Evolutionary conservation across 768 basidiomycete species (phyloP).

Genomic region (Leccinum uliginosum): DNA sequence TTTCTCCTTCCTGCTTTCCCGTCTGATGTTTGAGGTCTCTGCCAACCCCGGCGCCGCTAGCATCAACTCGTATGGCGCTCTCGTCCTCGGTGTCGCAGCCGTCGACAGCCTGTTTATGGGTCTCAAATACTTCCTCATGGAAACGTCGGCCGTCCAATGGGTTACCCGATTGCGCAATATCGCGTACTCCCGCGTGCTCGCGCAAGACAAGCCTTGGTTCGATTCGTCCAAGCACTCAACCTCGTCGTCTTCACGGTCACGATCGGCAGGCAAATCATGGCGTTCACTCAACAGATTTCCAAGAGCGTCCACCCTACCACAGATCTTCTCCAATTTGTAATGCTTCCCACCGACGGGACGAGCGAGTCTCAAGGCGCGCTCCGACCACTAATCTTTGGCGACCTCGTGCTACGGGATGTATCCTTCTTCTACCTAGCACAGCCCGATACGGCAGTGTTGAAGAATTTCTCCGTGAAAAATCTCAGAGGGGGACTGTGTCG

Average conservation of each 20-base stretch:
- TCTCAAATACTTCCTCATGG: conserved; percentile 77
- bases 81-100: conserved; percentile 70
- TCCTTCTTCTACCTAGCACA: conserved; percentile 75
- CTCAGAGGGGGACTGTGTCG: conserved; percentile 76
- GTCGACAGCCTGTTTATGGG: conserved; percentile 73
- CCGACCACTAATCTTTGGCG: conserved; percentile 60
- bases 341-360: conserved; percentile 50
- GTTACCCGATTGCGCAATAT: conserved; percentile 55
- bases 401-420: conserved; percentile 69
- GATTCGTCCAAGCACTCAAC: conserved; percentile 84
- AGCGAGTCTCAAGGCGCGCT: conserved; percentile 70
- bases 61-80: conserved; percentile 68
- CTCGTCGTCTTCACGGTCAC: conserved; percentile 91
- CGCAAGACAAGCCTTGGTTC: too few species aligned
- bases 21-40: conserved; percentile 72
- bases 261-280: conserved; percentile 85
- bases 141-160: conserved; percentile 72
- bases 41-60: conserved; percentile 59
- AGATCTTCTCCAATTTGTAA: conserved; percentile 70
- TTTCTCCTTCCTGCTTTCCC: conserved; percentile 87
- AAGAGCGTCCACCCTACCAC: conserved; percentile 80
- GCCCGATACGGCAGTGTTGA: conserved; percentile 67
- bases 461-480: conserved; percentile 62
- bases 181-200: too few species aligned
- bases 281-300: conserved; percentile 78